These are phyloP conservation scores for Vigna hirtella DNA, from an alignment of 306 rosid species.

Conservation along the genomic window DNA sequence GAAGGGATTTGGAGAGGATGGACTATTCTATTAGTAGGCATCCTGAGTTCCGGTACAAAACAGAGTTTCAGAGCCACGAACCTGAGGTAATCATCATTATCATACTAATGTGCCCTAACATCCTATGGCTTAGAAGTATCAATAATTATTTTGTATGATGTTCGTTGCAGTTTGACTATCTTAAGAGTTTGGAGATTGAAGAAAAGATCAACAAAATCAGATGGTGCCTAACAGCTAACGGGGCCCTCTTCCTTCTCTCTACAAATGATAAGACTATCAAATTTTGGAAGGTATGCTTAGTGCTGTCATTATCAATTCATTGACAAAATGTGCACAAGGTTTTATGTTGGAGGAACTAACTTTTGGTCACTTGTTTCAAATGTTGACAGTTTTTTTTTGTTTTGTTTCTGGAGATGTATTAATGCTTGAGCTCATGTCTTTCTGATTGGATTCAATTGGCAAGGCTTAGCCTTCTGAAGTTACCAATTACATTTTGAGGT, in stretches of 20 bases:
- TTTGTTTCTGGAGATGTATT: constrained; percentile 9
- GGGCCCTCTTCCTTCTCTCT: constrained; percentile 92
- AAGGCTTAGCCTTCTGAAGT: constrained; percentile 32
- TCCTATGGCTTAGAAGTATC: constrained; percentile 31
- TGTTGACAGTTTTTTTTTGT: constrained; percentile 17
- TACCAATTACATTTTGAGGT: constrained; percentile 21
- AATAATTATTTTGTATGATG: constrained; percentile 25
- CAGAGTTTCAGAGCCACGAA: constrained; percentile 99
- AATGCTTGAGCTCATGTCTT: not conserved
- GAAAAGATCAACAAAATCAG: constrained; percentile 99
- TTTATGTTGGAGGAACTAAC: constrained; percentile 29
- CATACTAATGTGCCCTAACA: constrained; percentile 1
- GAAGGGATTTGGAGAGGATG: constrained; percentile 87
- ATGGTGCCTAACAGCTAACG: constrained; percentile 98
- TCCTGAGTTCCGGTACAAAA: constrained; percentile 98
- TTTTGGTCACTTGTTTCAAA: constrained; percentile 35
- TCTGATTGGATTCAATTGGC: constrained; percentile 20
- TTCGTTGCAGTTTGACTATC: constrained; percentile 91
- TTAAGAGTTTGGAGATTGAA: constrained; percentile 99
- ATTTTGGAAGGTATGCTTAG: constrained; percentile 85
- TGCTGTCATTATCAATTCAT: constrained; percentile 14
- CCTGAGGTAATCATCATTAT: constrained; percentile 71
- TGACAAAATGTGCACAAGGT: constrained; percentile 26
- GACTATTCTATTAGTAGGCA: constrained; percentile 86
- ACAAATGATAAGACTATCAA: constrained; percentile 97